A percentile compares a stretch with the other conserved stretches of the same genome.
These are phyloP conservation scores for Claviceps sp. DNA, from an alignment of 2,329 filamentous ascomycete genomes.

Conservation along the genomic window DNA sequence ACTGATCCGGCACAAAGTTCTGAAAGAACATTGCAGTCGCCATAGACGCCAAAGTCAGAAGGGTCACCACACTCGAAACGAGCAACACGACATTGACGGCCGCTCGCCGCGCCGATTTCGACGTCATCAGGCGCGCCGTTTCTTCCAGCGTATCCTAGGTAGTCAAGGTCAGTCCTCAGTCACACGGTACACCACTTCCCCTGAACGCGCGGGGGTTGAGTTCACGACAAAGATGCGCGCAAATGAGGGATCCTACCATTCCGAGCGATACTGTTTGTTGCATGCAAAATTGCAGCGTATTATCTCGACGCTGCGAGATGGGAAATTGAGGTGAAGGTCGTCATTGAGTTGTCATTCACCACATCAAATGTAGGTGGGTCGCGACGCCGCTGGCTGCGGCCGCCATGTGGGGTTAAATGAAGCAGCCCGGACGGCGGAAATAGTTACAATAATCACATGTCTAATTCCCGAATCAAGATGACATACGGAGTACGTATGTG, in stretches of 20 bases:
- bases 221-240: background rate
- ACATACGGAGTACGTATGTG: background rate
- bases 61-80: constrained; percentile 24
- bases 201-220: no score
- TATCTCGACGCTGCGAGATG: background rate
- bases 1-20: constrained; percentile 41
- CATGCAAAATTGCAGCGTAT: background rate
- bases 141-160: constrained; percentile 23
- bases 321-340: background rate
- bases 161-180: no score
- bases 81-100: constrained; percentile 35
- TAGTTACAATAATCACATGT: no score
- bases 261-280: background rate
- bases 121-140: constrained; percentile 28
- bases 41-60: constrained; percentile 34
- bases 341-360: constrained; percentile 1
- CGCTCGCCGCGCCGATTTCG: constrained; percentile 35
- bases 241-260: background rate
- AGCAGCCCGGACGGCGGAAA: background rate
- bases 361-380: background rate
- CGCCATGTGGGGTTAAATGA: background rate
- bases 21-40: constrained; percentile 41
- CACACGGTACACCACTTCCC: no score
- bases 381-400: background rate
- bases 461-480: no score